Evolutionary conservation across 345 rosid species (phyloP), one percentile per base, ranked within the genome.

Genomic region (Crucihimalaya himalaica): DNA sequence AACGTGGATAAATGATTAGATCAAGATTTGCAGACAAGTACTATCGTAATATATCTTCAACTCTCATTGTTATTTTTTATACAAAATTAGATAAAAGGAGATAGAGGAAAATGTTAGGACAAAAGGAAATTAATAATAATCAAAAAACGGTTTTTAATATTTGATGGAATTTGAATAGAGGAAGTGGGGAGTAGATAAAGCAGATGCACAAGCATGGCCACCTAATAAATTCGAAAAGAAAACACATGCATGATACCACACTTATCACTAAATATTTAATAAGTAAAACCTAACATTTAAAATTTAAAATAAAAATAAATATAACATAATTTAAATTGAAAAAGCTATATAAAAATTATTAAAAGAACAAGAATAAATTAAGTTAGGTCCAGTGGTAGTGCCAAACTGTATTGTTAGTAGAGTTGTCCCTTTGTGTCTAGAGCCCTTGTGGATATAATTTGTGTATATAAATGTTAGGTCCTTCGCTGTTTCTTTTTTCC

Each of bases 161-260:
- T 14, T 58, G 45, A 67, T 52, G 40, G 40, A 54, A 61, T 43
- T 13, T 69, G 74, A 52, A 54, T 68, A 54, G 45, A 34, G 74
- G 53, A 76, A 76, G 74, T 76, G 79, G 75, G 63, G 52, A 69
- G 64, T 69, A 37, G 57, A 76, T 53, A 76, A 53, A 74, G n/a
- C 70, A 75, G 74, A 68, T 61, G 79, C 57, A 76, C 70, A 76
- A 55, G 70, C 71, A 76, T 76, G 75, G 75, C 65, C 80, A 76
- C 80, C 80, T 76, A 70, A 70, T 76, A 53, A 34, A 70, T 45
- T 70, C 80, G 55, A 62, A 70, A 70, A 63, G 52, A 76, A 70
- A 75, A 75, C 74, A 75, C 69, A 75, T 60, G 74, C 79, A 75
- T 68, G 79, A 68, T 68, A 68, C 74, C 64, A 61, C 69, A 60